phyloP scores from a whole-genome alignment of 129 eudicot genomes.

The Tagetes patula region DNA sequence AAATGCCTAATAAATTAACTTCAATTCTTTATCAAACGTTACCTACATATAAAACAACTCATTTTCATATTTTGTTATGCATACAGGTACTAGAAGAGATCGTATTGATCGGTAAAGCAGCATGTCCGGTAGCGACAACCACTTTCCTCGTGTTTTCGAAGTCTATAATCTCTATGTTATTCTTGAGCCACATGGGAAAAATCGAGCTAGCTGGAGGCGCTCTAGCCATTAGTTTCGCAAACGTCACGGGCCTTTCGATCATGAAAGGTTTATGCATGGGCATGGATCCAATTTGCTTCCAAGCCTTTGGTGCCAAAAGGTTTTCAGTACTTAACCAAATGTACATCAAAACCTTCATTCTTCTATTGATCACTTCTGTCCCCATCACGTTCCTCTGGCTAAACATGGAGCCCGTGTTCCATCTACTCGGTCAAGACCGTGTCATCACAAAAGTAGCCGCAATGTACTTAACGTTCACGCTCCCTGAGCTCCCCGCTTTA shows the following conservation, averaged over 20 bases:
- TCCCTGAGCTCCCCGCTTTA: conserved; percentile 67
- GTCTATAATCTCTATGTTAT: conserved; percentile 69
- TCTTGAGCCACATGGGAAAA: conserved; percentile 74
- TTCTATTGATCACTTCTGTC: conserved; percentile 57
- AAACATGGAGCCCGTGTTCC: conserved; percentile 66
- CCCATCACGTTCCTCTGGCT: conserved; percentile 75
- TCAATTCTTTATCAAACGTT: not conserved
- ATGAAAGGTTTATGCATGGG: conserved; percentile 90
- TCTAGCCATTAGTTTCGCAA: conserved; percentile 78
- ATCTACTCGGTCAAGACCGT: conserved; percentile 61
- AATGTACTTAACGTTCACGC: conserved; percentile 45
- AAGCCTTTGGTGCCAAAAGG: conserved; percentile 89
- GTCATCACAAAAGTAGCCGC: conserved; percentile 62
- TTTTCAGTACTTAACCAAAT: conserved; percentile 64
- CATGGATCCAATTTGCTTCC: conserved; percentile 94
- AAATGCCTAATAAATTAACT: not conserved
- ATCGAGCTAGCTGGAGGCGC: conserved; percentile 85
- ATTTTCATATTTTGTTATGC: not conserved
- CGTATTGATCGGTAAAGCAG: conserved; percentile 48
- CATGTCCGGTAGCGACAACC: conserved; percentile 69
- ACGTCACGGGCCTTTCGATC: conserved; percentile 76
- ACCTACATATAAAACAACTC: not conserved
- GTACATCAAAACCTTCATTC: conserved; percentile 55
- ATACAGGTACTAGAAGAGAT: conserved; percentile 70
- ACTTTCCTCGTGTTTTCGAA: conserved; percentile 65